These are phyloP conservation scores for Rhytidhysteron rufulum DNA, from an alignment of 2,329 filamentous ascomycete species.

Conservation along the genomic window DNA sequence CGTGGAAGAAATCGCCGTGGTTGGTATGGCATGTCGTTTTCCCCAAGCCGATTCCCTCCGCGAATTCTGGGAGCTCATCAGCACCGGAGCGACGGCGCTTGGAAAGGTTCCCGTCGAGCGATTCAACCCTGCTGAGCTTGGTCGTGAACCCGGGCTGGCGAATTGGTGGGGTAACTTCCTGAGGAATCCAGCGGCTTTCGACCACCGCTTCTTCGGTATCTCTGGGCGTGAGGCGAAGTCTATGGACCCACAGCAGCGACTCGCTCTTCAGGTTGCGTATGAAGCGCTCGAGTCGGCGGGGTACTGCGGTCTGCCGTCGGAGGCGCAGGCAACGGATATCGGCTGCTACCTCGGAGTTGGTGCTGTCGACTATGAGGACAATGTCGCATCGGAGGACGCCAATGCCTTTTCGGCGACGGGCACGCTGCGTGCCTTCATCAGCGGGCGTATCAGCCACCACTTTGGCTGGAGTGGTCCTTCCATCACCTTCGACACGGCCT, in stretches of 20 bases:
- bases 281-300: slow-evolving; percentile 32
- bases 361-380: slow-evolving; percentile 27
- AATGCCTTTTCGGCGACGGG: slow-evolving; percentile 17
- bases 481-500: slow-evolving; percentile 20
- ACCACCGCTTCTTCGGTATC: slow-evolving; percentile 22
- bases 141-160: too few relatives aligned
- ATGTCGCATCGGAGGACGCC: slow-evolving; percentile 10
- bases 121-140: too few relatives aligned
- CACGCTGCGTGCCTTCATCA: slow-evolving; percentile 18
- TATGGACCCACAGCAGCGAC: slow-evolving; percentile 18
- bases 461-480: slow-evolving; percentile 22
- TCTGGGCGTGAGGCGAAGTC: slow-evolving; percentile 9
- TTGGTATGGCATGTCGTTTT: too few relatives aligned
- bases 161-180: slow-evolving; percentile 36
- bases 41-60: too few relatives aligned
- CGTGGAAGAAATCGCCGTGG: too few relatives aligned
- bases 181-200: slow-evolving; percentile 23
- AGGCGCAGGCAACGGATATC: slow-evolving; percentile 9
- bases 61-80: too few relatives aligned
- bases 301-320: slow-evolving; percentile 14
- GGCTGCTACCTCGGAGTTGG: slow-evolving; percentile 31
- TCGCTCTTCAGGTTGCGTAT: slow-evolving; percentile 15
- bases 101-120: too few relatives aligned
- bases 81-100: too few relatives aligned
- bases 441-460: slow-evolving; percentile 19